phyloP scores from a whole-genome alignment of 2,329 filamentous ascomycete species.

The Colletotrichum orchidophilum region DNA sequence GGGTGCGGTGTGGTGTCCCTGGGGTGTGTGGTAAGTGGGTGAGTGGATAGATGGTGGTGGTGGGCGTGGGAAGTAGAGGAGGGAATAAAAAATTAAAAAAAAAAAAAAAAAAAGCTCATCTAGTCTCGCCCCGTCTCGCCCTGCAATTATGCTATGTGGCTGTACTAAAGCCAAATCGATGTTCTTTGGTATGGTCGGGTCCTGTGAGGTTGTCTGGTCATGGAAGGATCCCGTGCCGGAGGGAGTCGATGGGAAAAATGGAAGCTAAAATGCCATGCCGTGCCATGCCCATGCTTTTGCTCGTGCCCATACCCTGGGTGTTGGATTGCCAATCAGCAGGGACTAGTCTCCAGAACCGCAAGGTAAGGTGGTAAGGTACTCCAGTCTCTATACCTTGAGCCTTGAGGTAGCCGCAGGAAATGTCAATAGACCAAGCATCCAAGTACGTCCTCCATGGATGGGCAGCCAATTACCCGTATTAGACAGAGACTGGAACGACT shows the following conservation, averaged over 20 bases:
- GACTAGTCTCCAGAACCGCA: constrained; percentile 6
- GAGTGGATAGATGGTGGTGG: neutral
- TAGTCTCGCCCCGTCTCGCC: constrained; percentile 12
- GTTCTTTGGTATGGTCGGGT: no score
- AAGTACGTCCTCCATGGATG: constrained; percentile 4
- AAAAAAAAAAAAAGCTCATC: neutral
- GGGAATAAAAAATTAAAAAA: no score
- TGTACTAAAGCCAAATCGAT: no score
- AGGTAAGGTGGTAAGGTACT: neutral
- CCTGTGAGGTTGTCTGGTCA: neutral
- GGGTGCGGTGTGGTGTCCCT: neutral
- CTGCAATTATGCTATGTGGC: no score
- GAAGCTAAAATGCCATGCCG: constrained; percentile 20
- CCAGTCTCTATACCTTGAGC: neutral
- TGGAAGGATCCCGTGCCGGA: neutral
- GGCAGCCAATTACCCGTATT: neutral
- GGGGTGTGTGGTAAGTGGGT: constrained; percentile 3
- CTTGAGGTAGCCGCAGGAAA: neutral
- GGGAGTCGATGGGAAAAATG: neutral
- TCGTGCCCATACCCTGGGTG: constrained; percentile 12
- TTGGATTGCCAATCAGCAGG: constrained; percentile 10
- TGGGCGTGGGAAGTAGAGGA: neutral
- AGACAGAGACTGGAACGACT: constrained; percentile 22
- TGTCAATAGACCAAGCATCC: neutral
- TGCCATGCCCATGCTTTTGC: constrained; percentile 1